These are phyloP conservation scores for Ceratocystis cubensis DNA, from an alignment of 2,329 filamentous ascomycete species.

Conservation along the genomic window DNA sequence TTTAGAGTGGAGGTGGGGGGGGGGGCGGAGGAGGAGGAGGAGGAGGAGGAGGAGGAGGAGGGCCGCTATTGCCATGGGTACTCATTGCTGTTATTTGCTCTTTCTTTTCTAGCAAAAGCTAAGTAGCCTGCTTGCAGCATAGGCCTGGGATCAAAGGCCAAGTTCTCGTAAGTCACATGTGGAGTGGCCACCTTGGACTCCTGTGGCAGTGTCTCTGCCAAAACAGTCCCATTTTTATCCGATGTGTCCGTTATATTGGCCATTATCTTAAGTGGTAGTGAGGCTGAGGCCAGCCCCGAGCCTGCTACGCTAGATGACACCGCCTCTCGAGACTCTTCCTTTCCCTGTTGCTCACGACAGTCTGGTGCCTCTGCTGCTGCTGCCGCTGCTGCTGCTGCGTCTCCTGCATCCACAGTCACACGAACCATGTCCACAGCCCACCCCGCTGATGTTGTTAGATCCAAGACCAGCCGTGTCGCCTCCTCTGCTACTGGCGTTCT, in stretches of 20 bases:
- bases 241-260: slow-evolving; percentile 4
- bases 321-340: not conserved
- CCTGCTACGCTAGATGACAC: not conserved
- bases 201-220: slow-evolving; percentile 23
- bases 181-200: slow-evolving; percentile 24
- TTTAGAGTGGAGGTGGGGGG: not conserved
- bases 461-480: slow-evolving; percentile 42
- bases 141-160: slow-evolving; percentile 32
- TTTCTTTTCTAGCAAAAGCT: slow-evolving; percentile 20
- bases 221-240: slow-evolving; percentile 25
- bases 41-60: too few species aligned
- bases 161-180: slow-evolving; percentile 30
- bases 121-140: slow-evolving; percentile 33
- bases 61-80: too few species aligned
- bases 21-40: not conserved
- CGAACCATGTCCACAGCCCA: not conserved
- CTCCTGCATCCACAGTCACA: not conserved
- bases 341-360: not conserved
- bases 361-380: not conserved
- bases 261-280: slow-evolving; percentile 2
- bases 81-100: too few species aligned
- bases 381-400: not conserved
- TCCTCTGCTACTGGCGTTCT: slow-evolving; percentile 39
- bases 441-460: slow-evolving; percentile 34
- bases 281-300: slow-evolving; percentile 1